These are phyloP conservation scores for Talaromyces proteolyticus DNA, from an alignment of 495 filamentous ascomycete genomes.

Conservation along the genomic window DNA sequence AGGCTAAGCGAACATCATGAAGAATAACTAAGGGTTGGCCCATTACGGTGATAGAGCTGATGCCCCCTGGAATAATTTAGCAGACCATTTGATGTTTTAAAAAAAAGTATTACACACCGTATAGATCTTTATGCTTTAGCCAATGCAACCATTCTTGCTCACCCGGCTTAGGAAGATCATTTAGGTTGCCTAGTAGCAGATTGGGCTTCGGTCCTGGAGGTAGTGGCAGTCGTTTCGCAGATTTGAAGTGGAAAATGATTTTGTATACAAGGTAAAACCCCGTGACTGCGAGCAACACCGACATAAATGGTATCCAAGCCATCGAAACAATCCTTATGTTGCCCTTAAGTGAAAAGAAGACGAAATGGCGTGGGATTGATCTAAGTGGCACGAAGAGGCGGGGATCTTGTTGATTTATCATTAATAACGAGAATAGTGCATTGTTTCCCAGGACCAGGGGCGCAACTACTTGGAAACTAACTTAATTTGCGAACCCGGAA, in stretches of 20 bases:
- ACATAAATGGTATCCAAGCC: background rate
- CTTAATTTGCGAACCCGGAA: background rate
- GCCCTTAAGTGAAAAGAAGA: too few species aligned
- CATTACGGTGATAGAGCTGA: conserved; percentile 44
- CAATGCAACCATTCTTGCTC: conserved; percentile 38
- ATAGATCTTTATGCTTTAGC: conserved; percentile 43
- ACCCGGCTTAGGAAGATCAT: conserved; percentile 31
- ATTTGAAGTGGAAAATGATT: background rate
- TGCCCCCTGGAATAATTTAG: conserved; percentile 23
- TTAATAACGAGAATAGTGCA: too few species aligned
- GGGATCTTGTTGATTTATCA: too few species aligned
- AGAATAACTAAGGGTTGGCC: conserved; percentile 42
- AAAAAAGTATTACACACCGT: conserved; percentile 16
- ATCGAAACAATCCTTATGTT: too few species aligned
- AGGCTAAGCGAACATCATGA: conserved; percentile 33
- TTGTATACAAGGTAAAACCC: background rate
- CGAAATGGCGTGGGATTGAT: too few species aligned
- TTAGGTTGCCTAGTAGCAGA: conserved; percentile 40
- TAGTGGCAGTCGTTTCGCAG: conserved; percentile 13
- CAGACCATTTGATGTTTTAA: background rate
- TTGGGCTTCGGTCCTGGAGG: conserved; percentile 39
- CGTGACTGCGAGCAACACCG: background rate
- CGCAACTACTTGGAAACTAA: background rate
- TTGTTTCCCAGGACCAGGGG: background rate
- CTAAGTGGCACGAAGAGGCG: too few species aligned